phyloP scores from a whole-genome alignment of 192 early-diverging fungal species.

The Gigaspora rosea region DNA sequence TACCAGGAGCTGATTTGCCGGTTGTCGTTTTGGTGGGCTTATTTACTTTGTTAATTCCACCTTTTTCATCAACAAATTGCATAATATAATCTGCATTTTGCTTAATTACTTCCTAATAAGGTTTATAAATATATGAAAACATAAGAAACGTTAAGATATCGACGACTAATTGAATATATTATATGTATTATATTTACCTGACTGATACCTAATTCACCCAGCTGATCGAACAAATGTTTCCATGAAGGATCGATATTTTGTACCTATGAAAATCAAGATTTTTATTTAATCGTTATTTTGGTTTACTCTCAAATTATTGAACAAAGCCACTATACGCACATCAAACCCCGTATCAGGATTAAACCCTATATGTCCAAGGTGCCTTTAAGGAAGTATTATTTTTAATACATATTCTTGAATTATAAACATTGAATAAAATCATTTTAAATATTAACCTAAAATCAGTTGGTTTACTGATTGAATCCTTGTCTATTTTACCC shows the following conservation, averaged over 20 bases:
- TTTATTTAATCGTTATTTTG: neutral
- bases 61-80: conserved; percentile 66
- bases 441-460: conserved; percentile 40
- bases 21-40: conserved; percentile 25
- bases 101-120: conserved; percentile 58
- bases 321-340: conserved; percentile 28
- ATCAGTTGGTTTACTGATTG: conserved; percentile 59
- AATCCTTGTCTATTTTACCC: conserved; percentile 61
- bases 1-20: conserved; percentile 31
- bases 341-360: conserved; percentile 61
- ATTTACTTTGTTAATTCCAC: conserved; percentile 52
- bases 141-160: neutral
- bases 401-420: neutral
- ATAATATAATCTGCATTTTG: conserved; percentile 69
- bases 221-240: conserved; percentile 67
- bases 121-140: neutral
- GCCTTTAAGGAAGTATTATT: conserved; percentile 42
- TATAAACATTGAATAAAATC: neutral
- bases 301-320: neutral
- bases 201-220: conserved; percentile 67
- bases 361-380: conserved; percentile 64
- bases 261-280: conserved; percentile 38
- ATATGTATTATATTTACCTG: conserved; percentile 33
- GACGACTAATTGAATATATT: neutral
- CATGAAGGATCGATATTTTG: conserved; percentile 74